Conservation (phyloP, 1,139 yeast genomes). For the Pichia sp. region DNA sequence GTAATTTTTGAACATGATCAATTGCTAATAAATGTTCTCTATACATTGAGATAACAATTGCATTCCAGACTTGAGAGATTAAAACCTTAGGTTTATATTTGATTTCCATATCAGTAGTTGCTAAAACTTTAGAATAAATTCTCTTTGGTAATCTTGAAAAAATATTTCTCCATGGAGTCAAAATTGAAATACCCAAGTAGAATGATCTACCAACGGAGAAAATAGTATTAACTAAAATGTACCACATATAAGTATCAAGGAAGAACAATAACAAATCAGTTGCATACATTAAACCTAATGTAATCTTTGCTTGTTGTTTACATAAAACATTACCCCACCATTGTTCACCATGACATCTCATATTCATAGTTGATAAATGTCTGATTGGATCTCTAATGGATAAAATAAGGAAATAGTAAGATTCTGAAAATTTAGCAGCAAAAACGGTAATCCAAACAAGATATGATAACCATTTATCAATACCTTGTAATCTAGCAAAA, state of each 20-base stretch:
- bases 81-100: constrained; percentile 97
- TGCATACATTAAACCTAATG: constrained; percentile 83
- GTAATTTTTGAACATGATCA: constrained; percentile 94
- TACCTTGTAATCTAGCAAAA: constrained; percentile 70
- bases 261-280: constrained; percentile 93
- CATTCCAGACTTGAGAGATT: constrained; percentile 98
- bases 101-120: constrained; percentile 98
- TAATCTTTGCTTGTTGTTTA: constrained; percentile 78
- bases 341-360: constrained; percentile 83
- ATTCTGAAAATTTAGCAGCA: constrained; percentile 81
- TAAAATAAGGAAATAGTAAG: constrained; percentile 86
- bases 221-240: constrained; percentile 87
- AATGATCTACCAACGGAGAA: constrained; percentile 96
- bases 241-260: constrained; percentile 98
- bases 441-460: constrained; percentile 85
- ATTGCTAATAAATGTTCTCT: constrained; percentile 76
- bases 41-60: constrained; percentile 58
- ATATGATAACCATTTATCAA: constrained; percentile 96
- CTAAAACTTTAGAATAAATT: constrained; percentile 93
- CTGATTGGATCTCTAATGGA: constrained; percentile 94
- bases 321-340: constrained; percentile 79
- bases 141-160: constrained; percentile 97
- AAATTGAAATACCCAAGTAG: constrained; percentile 95
- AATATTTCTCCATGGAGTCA: constrained; percentile 99
- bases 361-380: constrained; percentile 51